Base-by-base conservation (phyloP, 129 eudicot species). In the Gnaphalium uliginosum region DNA sequence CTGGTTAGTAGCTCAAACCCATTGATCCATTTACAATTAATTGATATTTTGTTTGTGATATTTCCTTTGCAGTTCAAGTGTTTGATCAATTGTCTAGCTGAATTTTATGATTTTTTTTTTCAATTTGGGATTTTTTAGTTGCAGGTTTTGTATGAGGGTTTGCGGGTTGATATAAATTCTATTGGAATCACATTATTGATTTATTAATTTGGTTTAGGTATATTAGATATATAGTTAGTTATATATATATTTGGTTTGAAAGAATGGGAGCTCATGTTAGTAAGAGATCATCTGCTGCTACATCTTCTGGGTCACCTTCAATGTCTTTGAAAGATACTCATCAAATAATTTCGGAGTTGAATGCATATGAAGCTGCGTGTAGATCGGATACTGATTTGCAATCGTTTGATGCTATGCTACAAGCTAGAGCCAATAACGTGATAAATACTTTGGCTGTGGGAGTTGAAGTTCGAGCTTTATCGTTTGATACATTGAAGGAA, bases 181-280 rank as follows among this genome's bases (percentile, higher is more conserved):
- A 11, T 68, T 37, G 69, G 23, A 39, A 76, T 60, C 24, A 51
- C 63, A 51, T 51, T 51, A 26, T 56, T 33, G 32, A 6, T 14
- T 27, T 41, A 1, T 21, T 39, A 39, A 68, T 14, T 14, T 43
- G 19, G 15, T 37, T 69, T 73, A 59, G 69, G 54, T 75, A 25
- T 63, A 27, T 46, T 8, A 39, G 30, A 8, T 30, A 1, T 17
- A n/a, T 66, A 33, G 5, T 2, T 33, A 5, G 0, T 11, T 43
- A 62, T 62, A 27, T 62, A 17, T 29, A 8, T 30, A n/a, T 64
- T 62, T 62, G 68, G 30, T 79, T 73, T 58, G 63, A 27, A 50
- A 24, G 22, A 71, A 90, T 90, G 98, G 98, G 98, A 74, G 83
- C 87, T 60, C 91, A 92, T 66, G 69, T 87, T 83, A 92, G 93